Evolutionary conservation across 1,284 basidiomycete genomes (phyloP).

Genomic region (Abortiporus biennis): DNA sequence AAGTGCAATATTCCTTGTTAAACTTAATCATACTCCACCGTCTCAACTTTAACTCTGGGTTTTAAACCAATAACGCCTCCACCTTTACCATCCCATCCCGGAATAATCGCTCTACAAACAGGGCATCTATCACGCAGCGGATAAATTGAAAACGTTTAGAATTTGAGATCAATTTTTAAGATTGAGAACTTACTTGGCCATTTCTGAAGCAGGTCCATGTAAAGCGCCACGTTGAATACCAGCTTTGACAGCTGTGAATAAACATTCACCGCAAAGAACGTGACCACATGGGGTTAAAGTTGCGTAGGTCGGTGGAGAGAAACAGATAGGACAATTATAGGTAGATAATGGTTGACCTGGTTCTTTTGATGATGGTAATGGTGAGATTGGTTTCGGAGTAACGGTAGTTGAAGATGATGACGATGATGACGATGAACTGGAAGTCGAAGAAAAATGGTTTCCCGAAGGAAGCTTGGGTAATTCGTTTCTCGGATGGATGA

Average conservation of each 20-base stretch:
- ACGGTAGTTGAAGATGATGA: too few species aligned
- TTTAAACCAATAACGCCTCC: slow-evolving; percentile 34
- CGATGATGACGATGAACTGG: too few species aligned
- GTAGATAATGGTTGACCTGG: slow-evolving; percentile 45
- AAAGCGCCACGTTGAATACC: slow-evolving; percentile 45
- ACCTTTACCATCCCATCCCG: slow-evolving; percentile 35
- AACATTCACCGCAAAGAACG: slow-evolving; percentile 67
- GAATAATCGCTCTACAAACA: slow-evolving; percentile 32
- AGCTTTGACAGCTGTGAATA: slow-evolving; percentile 68
- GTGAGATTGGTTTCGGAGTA: too few species aligned
- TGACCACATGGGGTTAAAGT: slow-evolving; percentile 76
- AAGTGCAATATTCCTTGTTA: too few species aligned
- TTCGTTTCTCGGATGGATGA: too few species aligned
- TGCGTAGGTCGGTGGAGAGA: slow-evolving; percentile 66
- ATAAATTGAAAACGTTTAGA: neutral
- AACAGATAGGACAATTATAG: slow-evolving; percentile 75
- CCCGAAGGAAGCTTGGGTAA: too few species aligned
- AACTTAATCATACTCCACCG: too few species aligned
- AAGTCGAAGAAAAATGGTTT: too few species aligned
- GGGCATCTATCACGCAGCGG: slow-evolving; percentile 28
- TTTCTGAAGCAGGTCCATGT: slow-evolving; percentile 26
- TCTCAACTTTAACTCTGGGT: slow-evolving; percentile 21
- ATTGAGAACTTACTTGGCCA: slow-evolving; percentile 23
- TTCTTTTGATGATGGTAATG: neutral
- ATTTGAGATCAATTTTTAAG: neutral